Conservation (phyloP, 352 stramenopile species). For the Phytophthora ramorum region DNA sequence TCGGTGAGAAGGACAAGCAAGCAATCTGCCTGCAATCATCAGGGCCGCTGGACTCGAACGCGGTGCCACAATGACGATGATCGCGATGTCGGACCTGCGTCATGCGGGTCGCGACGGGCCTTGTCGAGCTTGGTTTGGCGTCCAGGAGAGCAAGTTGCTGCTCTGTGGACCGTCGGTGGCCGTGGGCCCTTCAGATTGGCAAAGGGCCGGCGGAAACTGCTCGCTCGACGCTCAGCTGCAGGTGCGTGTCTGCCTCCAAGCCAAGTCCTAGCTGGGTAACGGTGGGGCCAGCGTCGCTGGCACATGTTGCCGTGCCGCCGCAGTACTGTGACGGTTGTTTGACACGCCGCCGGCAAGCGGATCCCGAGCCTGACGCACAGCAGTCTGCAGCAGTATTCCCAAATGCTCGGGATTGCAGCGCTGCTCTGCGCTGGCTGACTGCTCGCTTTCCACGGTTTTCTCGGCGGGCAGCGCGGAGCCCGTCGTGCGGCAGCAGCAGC, state of each 20-base stretch:
- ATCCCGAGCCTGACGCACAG: background rate
- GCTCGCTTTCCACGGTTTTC: conserved; percentile 1
- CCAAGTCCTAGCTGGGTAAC: too few relatives aligned
- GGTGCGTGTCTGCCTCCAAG: background rate
- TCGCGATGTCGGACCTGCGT: conserved; percentile 1
- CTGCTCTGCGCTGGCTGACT: too few relatives aligned
- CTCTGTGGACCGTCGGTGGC: background rate
- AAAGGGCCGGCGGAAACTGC: conserved; percentile 18
- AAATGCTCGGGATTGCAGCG: too few relatives aligned
- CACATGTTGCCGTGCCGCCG: background rate
- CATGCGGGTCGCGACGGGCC: background rate
- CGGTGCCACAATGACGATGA: background rate
- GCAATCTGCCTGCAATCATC: conserved; percentile 7
- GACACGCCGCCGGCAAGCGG: background rate
- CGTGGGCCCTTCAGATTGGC: conserved; percentile 4
- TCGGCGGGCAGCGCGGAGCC: background rate
- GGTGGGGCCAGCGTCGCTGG: background rate
- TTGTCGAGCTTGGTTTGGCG: background rate
- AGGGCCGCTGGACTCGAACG: background rate
- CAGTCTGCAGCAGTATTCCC: background rate
- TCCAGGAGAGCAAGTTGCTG: background rate
- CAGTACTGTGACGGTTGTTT: background rate
- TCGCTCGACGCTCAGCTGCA: conserved; percentile 18
- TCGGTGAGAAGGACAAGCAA: background rate
- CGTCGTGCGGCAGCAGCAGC: background rate